These are phyloP conservation scores for Trametes elegans DNA, from an alignment of 768 basidiomycete genomes.

Conservation along the genomic window DNA sequence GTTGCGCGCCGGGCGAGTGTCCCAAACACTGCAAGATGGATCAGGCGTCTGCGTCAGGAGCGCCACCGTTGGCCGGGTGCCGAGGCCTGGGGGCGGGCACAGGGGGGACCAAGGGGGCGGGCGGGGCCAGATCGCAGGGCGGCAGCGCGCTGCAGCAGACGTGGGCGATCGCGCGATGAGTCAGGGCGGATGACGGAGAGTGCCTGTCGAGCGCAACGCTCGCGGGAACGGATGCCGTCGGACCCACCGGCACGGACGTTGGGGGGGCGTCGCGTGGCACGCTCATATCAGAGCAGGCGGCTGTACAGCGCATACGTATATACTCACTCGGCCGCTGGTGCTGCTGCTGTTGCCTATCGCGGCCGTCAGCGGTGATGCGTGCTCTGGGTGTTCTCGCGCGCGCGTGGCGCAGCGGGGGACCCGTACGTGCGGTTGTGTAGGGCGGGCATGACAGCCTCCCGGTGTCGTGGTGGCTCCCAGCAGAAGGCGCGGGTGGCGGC, in stretches of 20 bases:
- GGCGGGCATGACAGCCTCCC: too few species aligned
- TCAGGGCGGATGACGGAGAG: constrained; percentile 4
- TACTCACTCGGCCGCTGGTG: too few species aligned
- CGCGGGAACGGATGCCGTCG: constrained; percentile 14
- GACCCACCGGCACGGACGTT: too few species aligned
- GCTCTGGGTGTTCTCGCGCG: not conserved
- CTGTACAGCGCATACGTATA: constrained; percentile 14
- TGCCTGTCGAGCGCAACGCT: constrained; percentile 1
- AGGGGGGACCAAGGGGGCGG: too few species aligned
- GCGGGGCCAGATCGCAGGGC: too few species aligned
- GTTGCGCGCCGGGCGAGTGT: too few species aligned
- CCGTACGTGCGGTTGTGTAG: not conserved
- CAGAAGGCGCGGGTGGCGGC: not conserved
- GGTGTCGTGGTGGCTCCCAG: too few species aligned
- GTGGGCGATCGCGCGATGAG: not conserved
- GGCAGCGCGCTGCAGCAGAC: too few species aligned
- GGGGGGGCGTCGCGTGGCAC: constrained; percentile 9
- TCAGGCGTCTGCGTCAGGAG: too few species aligned
- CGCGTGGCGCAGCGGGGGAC: not conserved
- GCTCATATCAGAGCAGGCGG: not conserved
- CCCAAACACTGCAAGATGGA: too few species aligned
- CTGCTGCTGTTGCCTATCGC: constrained; percentile 14
- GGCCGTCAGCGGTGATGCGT: constrained; percentile 12
- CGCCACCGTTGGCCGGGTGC: too few species aligned
- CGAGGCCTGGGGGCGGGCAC: too few species aligned